These are phyloP conservation scores for Coemansia sp. DNA, from an alignment of 192 early-diverging fungal genomes.

Conservation along the genomic window DNA sequence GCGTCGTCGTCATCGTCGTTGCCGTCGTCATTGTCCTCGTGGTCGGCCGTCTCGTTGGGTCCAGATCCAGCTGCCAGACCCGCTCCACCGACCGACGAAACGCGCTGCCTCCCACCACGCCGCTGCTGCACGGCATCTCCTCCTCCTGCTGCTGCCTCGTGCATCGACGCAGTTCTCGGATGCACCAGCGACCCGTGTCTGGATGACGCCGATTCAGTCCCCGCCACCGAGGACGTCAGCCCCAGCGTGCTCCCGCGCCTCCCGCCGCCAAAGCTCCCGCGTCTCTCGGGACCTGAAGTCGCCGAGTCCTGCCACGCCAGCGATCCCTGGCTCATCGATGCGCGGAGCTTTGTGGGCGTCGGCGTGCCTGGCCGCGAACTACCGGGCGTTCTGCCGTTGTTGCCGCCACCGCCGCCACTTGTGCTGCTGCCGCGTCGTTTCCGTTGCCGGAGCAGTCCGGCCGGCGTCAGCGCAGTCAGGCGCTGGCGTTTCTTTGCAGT, in stretches of 20 bases:
- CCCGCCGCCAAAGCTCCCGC: background rate
- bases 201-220: background rate
- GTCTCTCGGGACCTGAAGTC: background rate
- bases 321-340: constrained; percentile 6
- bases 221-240: background rate
- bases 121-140: background rate
- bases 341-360: constrained; percentile 21
- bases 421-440: constrained; percentile 27
- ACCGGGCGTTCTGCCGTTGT: background rate
- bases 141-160: background rate
- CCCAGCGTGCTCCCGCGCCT: background rate
- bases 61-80: background rate
- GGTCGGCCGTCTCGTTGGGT: background rate
- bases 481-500: constrained; percentile 34
- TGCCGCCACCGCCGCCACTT: background rate
- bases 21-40: constrained; percentile 6
- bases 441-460: constrained; percentile 28
- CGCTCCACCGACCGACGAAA: background rate
- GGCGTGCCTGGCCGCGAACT: constrained; percentile 15
- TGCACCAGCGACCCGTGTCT: background rate
- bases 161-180: no score
- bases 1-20: constrained; percentile 20
- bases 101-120: background rate
- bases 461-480: constrained; percentile 27
- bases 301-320: background rate